These are phyloP conservation scores for Madurella mycetomatis DNA, from an alignment of 2,329 filamentous ascomycete species.

Conservation along the genomic window DNA sequence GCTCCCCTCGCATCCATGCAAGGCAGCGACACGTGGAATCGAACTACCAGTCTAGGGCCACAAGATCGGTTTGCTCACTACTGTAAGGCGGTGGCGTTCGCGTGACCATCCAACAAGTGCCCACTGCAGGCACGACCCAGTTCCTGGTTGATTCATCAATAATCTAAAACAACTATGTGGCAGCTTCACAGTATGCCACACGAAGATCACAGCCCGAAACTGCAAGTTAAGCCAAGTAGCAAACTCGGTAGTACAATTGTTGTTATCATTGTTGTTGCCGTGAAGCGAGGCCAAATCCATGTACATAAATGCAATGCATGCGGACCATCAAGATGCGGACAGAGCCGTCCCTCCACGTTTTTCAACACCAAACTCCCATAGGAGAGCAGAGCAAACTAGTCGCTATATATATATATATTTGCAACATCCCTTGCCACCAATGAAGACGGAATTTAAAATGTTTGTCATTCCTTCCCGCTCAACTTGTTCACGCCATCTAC, in stretches of 20 bases:
- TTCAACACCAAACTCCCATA: not conserved
- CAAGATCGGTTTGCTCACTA: not conserved
- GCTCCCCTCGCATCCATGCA: not conserved
- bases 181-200: conserved; percentile 9
- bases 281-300: not conserved
- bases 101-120: not conserved
- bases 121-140: not conserved
- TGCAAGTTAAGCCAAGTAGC: too few species aligned
- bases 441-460: too few species aligned
- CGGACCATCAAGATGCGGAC: not conserved
- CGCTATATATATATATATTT: too few species aligned
- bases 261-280: not conserved
- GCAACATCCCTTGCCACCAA: too few species aligned
- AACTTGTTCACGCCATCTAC: not conserved
- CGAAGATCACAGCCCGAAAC: not conserved
- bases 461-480: not conserved
- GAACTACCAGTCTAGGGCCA: not conserved
- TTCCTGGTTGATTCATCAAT: not conserved
- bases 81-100: too few species aligned
- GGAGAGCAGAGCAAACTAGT: not conserved
- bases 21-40: not conserved
- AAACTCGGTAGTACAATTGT: not conserved
- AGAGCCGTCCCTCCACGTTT: not conserved
- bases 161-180: conserved; percentile 7
- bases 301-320: not conserved